Evolutionary conservation across 352 stramenopile genomes (phyloP).

Genomic region (Pythium volutum): DNA sequence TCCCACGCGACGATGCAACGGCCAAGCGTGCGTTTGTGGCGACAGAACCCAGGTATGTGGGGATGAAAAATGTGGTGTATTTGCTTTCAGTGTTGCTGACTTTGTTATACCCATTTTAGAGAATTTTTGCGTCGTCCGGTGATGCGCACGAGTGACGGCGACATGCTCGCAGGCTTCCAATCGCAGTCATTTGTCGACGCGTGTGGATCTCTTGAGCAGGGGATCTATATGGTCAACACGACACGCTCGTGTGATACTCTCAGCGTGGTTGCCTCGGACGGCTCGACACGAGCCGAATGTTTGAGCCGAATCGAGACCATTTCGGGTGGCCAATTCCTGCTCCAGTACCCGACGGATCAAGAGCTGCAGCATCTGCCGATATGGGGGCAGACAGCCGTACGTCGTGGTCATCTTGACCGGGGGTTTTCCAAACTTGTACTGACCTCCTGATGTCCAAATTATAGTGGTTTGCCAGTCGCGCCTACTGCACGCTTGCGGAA

Average conservation of each 20-base stretch:
- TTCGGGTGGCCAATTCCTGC: slow-evolving; percentile 52
- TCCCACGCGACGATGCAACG: slow-evolving; percentile 21
- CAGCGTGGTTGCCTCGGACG: background rate
- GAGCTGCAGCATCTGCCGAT: slow-evolving; percentile 29
- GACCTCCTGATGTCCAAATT: background rate
- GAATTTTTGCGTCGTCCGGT: slow-evolving; percentile 21
- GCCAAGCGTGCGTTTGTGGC: background rate
- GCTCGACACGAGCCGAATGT: slow-evolving; percentile 23
- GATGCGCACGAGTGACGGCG: slow-evolving; percentile 16
- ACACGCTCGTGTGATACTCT: slow-evolving; percentile 71
- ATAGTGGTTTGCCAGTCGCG: slow-evolving; percentile 59
- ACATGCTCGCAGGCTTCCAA: slow-evolving; percentile 43
- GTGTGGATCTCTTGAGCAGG: slow-evolving; percentile 32
- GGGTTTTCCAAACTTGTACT: background rate
- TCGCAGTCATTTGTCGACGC: slow-evolving; percentile 41
- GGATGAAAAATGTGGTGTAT: background rate
- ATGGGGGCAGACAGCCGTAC: slow-evolving; percentile 8
- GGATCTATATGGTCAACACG: slow-evolving; percentile 57
- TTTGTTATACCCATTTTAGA: slow-evolving; percentile 2
- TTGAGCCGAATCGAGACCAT: slow-evolving; percentile 50
- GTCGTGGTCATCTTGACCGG: background rate
- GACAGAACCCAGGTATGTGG: slow-evolving; percentile 4
- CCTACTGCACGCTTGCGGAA: slow-evolving; percentile 65
- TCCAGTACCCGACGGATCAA: slow-evolving; percentile 31
- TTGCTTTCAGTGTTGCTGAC: background rate